Evolutionary conservation across 1,284 basidiomycete genomes (phyloP).

Genomic region (Mrakiaceae sp.): DNA sequence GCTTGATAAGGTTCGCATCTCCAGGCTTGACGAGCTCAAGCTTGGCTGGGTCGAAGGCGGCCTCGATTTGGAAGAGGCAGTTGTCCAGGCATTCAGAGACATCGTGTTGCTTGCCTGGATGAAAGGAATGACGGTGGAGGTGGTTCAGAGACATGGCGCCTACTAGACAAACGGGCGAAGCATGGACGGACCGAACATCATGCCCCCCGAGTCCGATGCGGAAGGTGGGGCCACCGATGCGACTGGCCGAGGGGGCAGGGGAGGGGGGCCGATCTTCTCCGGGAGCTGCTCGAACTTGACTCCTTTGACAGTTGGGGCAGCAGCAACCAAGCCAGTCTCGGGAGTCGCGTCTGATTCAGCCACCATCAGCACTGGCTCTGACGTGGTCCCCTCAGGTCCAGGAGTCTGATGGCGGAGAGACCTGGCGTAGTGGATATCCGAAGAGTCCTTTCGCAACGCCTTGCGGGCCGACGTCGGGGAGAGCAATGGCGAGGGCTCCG

Average conservation of each 20-base stretch:
- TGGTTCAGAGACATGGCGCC: conserved; percentile 20
- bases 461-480: conserved; percentile 4
- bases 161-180: conserved; percentile 56
- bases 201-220: conserved; percentile 25
- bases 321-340: too few species aligned
- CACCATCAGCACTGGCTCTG: too few species aligned
- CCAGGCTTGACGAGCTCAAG: conserved; percentile 34
- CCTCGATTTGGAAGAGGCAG: conserved; percentile 96
- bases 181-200: conserved; percentile 68
- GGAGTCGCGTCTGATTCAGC: too few species aligned
- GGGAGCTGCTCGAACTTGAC: too few species aligned
- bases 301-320: too few species aligned
- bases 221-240: neutral
- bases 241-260: conserved; percentile 9
- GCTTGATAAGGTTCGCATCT: conserved; percentile 65
- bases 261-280: neutral
- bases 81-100: conserved; percentile 99
- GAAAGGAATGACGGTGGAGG: conserved; percentile 5
- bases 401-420: too few species aligned
- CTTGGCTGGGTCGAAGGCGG: conserved; percentile 55
- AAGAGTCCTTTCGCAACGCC: conserved; percentile 5
- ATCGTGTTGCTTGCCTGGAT: conserved; percentile 83
- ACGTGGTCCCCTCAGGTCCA: too few species aligned
- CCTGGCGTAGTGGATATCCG: too few species aligned
- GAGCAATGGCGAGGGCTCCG: neutral